Base-by-base conservation (phyloP, 768 basidiomycete genomes). In the Naganishia friedmannii region DNA sequence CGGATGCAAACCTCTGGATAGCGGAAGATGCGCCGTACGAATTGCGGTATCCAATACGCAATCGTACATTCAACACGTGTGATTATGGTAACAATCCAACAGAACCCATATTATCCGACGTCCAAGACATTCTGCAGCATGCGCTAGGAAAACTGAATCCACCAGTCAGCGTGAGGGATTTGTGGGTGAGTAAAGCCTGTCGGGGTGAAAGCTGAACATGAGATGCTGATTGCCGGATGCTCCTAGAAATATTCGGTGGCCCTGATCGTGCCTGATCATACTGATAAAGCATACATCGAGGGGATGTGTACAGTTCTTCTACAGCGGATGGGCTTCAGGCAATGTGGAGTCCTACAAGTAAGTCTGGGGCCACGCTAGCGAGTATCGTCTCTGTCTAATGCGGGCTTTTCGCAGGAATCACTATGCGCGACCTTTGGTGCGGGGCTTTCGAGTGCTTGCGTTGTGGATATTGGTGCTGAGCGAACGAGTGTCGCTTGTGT, bases 401-500 rank as follows among this genome's bases (percentile, higher is more conserved):
- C 53, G 45, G 3, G n/a, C 5, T 21, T 29, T 8, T 57, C 15
- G 10, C 72, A 96, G 92, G 94, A 96, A 84, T 90, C 92, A 3
- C 84, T 95, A 48, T 90, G 91, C 39, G 93, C 94, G 3, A 92
- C 92, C 0, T 97, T 94, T 78, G 94, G 94, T 26, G 93, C 95
- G 8, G 95, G 95, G 8, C 88, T 98, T 65, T 92, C 92, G 0
- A 90, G 88, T 75, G 96, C 94, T 13, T 98, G 96, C 76, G 91
- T 99, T 5, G 90, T 99, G 42, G 92, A 99, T 79, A 89, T 98
- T 63, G 96, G 96, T 3, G 90, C 95, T 15, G 85, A 84, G 19
- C 87, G 85, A 67, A 93, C 91, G 1, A 92, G 87, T 70, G 87
- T 99, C 51, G 88, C 93, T 0, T 97, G 94, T 77, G 90, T 98